Percentiles rank a stretch among this genome's conserved stretches.
phyloP scores from a whole-genome alignment of 2,329 filamentous ascomycete species.

The Sodiomyces alkalinus region DNA sequence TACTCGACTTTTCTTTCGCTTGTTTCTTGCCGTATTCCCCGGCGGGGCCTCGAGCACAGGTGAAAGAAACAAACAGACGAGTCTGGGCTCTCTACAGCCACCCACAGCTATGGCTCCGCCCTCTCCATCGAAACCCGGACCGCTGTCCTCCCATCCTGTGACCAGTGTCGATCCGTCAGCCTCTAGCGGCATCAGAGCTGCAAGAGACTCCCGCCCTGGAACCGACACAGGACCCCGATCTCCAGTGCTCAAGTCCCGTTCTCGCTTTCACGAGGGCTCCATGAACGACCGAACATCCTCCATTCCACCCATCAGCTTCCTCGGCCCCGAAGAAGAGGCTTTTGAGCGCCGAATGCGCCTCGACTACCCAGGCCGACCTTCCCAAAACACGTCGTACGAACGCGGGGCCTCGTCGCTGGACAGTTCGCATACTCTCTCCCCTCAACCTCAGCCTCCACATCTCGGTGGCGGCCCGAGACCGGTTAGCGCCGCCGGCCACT shows the following conservation, averaged over 20 bases:
- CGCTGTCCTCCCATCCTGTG: constrained; percentile 8
- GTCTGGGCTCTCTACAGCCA: neutral
- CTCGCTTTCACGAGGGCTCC: constrained; percentile 59
- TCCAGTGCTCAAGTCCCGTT: constrained; percentile 16
- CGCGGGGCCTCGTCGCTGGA: neutral
- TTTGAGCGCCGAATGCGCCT: constrained; percentile 11
- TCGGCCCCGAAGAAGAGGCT: constrained; percentile 24
- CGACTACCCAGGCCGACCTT: constrained; percentile 6
- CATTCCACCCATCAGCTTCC: constrained; percentile 53
- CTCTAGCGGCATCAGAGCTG: constrained; percentile 3
- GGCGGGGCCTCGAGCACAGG: too few species aligned
- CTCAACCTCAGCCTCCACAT: too few species aligned
- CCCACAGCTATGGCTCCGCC: constrained; percentile 1
- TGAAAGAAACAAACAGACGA: too few species aligned
- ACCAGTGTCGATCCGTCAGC: neutral
- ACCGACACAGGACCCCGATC: constrained; percentile 12
- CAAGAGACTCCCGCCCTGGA: constrained; percentile 7
- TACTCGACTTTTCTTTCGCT: too few species aligned
- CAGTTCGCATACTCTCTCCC: neutral
- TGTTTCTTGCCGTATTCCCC: too few species aligned
- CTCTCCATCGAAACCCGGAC: constrained; percentile 3
- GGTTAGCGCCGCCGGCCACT: constrained; percentile 6
- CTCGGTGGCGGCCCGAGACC: constrained; percentile 6
- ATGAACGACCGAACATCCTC: constrained; percentile 71
- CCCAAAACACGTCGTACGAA: constrained; percentile 1